Base-by-base conservation (phyloP, 2,329 filamentous ascomycete genomes). In the Furcasterigmium sp. region DNA sequence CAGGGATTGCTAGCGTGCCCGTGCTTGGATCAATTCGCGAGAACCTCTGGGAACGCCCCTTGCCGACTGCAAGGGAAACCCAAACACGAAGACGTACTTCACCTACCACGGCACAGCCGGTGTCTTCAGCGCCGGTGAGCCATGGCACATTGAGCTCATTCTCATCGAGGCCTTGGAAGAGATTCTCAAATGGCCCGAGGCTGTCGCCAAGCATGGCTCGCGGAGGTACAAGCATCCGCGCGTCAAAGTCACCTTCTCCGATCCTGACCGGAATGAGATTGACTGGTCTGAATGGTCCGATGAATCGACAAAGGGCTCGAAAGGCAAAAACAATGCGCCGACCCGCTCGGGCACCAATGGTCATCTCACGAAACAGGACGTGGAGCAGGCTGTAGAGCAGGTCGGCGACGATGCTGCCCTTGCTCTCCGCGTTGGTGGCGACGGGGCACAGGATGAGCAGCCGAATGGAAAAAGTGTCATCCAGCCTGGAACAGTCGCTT, bases 71-170 rank as follows among this genome's bases (percentile, higher is more conserved):
- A 56, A 68, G 2, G 73, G 75, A 9, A 78, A 76, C 51, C 56
- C 62, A 0, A 51, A 59, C 13, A 62, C 65, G 3, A 44, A 32
- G 17, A 23, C 49, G 2, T 52, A 56, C 29, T 66, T 72, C 55
- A 67, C 68, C 0, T 51, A 60, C 10, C 67, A 76, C 35, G 84
- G 84, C 5, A 30, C 28, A 1, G 85, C 79, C 50, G 84, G 85
- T 5, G 75, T 81, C 48, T 85, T 84, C 61, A 83, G 84, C n/a
- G 76, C 82, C 2, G 84, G 84, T 4, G 79, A 85, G 48, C 53
- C 63, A 1, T 56, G 70, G 26, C 70, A 80, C 54, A 65, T 66
- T 8, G 87, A 94, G 59, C 68, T 70, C 29, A 74, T 87, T 47
- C 72, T 91, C 41, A 67, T 84, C 11, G 59, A 58, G 10, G 73